Evolutionary conservation across 768 basidiomycete species (phyloP), one percentile per base, ranked within the genome.

Genomic region (Sarcodon aspratus): DNA sequence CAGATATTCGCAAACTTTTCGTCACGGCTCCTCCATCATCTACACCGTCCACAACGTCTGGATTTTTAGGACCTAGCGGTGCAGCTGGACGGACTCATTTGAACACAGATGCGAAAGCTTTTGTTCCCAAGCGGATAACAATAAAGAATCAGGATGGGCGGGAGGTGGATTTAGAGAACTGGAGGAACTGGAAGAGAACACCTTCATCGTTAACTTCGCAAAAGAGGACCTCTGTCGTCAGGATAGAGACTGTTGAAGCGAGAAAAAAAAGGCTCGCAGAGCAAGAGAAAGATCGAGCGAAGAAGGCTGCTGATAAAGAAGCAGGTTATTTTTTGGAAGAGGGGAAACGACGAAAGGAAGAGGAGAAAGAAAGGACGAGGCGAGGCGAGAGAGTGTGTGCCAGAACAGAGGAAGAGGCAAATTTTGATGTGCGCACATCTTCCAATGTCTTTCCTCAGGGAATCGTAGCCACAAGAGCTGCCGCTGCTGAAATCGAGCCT

Each of bases 141-240:
- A 69, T 87, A 51, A 86, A 84, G 65, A 76, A 67, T 48, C 66
- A 73, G 37, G 76, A 81, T 40, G 87, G 87, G 32, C 72, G 65
- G 18, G 82, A 85, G 63, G 68, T 88, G 44, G 72, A 76, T 36
- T 49, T 89, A 40, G 76, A 75, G 48, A 60, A 70, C 35, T 67
- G 85, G 48, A 74, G 40, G 40, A 42, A 70, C n/a, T n/a, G n/a
- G n/a, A 59, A 71, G 70, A 33, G 74, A 78, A 54, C 68, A 21
- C 61, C 72, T 1, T 63, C 70, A n/a, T 59, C 45, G n/a, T 63
- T 68, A 3, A 66, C 70, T 0, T 61, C 71, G 36, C 46, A 57
- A 49, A 59, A 55, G 43, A 52, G 62, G 7, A 47, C 59, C 17
- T 60, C 64, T 7, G 40, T 42, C 17, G 68, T 89, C 32, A 74